Evolutionary conservation across 2,329 filamentous ascomycete species (phyloP).

Genomic region (Phyllosticta citrichinensis): DNA sequence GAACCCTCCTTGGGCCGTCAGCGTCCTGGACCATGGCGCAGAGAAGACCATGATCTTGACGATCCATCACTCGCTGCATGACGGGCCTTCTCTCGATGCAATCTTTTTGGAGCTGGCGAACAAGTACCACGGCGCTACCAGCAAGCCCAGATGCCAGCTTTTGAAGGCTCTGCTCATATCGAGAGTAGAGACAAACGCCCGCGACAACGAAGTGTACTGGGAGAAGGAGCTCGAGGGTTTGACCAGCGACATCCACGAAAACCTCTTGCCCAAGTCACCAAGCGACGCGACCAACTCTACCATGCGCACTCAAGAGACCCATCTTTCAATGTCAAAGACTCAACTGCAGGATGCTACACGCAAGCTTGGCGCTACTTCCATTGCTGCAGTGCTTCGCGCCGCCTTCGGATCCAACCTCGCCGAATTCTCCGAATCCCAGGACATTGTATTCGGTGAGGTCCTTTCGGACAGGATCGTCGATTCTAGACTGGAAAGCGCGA

Average conservation of each 20-base stretch:
- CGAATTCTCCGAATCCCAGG: conserved; percentile 12
- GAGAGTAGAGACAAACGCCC: conserved; percentile 12
- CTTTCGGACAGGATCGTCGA: conserved; percentile 20
- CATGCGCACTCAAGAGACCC: conserved; percentile 1
- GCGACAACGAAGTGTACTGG: conserved; percentile 17
- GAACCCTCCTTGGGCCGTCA: conserved; percentile 29
- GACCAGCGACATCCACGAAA: conserved; percentile 12
- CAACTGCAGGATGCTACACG: conserved; percentile 11
- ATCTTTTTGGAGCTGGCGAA: conserved; percentile 19
- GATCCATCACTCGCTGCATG: conserved; percentile 26
- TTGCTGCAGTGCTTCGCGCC: conserved; percentile 15
- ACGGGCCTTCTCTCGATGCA: conserved; percentile 22
- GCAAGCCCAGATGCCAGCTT: conserved; percentile 19
- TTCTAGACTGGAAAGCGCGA: conserved; percentile 17
- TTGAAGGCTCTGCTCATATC: conserved; percentile 19
- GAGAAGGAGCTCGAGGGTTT: conserved; percentile 17
- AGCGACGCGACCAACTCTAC: not conserved
- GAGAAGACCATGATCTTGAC: conserved; percentile 26
- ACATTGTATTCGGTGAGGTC: conserved; percentile 18
- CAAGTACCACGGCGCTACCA: conserved; percentile 14
- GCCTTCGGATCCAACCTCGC: conserved; percentile 17
- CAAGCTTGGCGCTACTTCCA: conserved; percentile 13
- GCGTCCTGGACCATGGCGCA: conserved; percentile 19
- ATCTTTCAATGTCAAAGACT: not conserved
- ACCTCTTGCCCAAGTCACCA: conserved; percentile 12